Evolutionary conservation across 2,329 filamentous ascomycete species (phyloP), one percentile per base, ranked within the genome.

Genomic region (Exophiala lecanii-corni): DNA sequence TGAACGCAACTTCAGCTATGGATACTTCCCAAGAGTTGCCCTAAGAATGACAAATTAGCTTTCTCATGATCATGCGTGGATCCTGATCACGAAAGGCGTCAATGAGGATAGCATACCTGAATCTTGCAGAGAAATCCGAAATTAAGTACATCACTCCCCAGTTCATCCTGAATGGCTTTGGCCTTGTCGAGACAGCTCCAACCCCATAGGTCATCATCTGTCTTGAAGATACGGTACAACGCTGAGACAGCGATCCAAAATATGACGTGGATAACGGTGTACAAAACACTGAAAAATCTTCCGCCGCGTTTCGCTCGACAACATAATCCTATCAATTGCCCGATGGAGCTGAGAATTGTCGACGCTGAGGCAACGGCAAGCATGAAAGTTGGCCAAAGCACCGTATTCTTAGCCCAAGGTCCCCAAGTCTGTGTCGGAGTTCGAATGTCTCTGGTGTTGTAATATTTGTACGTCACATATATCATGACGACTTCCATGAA

Each of bases 131-230:
- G 19, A 19, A 23, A 20, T 9, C 28, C 21, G 25, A 49, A 49
- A 17, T 49, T 15, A 20, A 45, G 16, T 12, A 31, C 26, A 1
- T 20, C 23, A 5, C 42, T 36, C 4, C 25, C 45, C 10, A 45
- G 17, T n/a, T 40, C 25, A 15, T 45, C 32, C 33, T 50, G 47
- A 23, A 46, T 39, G 30, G 20, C 32, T n/a, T 13, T 36, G 20
- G 45, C 45, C 9, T 20, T 32, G 33, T 40, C 41, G 32, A 19
- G 33, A 20, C 47, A 50, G 30, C 38, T 50, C 47, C 47, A 47
- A 9, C 47, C 47, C 43, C 47, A 50, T 4, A 50, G 28, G 31
- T 47, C 47, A 6, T 43, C 36, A 9, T 32, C 30, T 12, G 25
- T 40, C 30, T 47, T 50, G 18, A 34, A 43, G 10, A 37, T 31